These are phyloP conservation scores for Mycena capillaripes DNA, from an alignment of 768 basidiomycete species.

Conservation along the genomic window DNA sequence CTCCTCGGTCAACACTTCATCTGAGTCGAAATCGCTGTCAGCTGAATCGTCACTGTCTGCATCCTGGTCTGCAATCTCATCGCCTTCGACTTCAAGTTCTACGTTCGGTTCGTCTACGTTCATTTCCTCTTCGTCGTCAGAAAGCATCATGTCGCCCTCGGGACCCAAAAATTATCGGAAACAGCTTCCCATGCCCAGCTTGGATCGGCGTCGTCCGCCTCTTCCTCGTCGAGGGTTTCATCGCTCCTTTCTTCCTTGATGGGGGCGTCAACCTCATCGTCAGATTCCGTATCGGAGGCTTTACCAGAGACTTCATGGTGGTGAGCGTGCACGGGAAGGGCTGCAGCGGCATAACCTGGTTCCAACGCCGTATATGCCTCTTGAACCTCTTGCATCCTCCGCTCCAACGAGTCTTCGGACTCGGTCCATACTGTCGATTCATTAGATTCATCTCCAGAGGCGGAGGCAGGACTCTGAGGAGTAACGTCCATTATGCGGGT, in stretches of 20 bases:
- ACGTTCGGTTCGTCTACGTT: no score
- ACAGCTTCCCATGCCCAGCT: conserved; percentile 17
- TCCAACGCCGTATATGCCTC: not conserved
- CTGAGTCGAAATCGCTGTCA: conserved; percentile 25
- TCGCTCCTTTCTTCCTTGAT: not conserved
- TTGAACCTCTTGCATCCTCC: not conserved
- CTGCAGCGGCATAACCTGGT: not conserved
- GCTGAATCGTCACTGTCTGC: conserved; percentile 24
- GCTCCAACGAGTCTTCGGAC: not conserved
- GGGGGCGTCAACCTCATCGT: conserved; percentile 8
- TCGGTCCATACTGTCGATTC: not conserved
- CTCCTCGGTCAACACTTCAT: conserved; percentile 25
- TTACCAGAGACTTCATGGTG: no score
- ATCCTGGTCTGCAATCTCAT: not conserved
- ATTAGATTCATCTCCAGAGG: not conserved
- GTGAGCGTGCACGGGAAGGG: not conserved
- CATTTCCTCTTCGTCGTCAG: not conserved
- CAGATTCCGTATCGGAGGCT: conserved; percentile 6
- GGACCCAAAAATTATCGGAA: conserved; percentile 23
- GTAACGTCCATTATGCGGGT: conserved; percentile 37
- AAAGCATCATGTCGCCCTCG: not conserved
- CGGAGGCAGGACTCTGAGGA: no score
- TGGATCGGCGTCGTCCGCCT: conserved; percentile 22
- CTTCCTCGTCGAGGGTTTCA: conserved; percentile 3
- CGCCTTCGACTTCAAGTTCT: not conserved